These are phyloP conservation scores for Fusarium sp. DNA, from an alignment of 2,329 filamentous ascomycete species.

Conservation along the genomic window DNA sequence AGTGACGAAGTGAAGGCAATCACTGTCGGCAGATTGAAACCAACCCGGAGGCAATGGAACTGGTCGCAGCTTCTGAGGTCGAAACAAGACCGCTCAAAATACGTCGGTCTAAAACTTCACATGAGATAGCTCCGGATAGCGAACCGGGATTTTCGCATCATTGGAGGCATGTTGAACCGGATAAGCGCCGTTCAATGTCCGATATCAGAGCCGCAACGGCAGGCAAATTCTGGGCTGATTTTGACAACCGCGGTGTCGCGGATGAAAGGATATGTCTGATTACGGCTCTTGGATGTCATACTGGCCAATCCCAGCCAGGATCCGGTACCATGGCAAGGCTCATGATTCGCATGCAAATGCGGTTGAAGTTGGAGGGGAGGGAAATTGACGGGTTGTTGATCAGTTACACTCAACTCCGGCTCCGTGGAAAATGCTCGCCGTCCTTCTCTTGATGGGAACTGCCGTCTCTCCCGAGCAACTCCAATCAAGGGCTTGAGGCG, in stretches of 20 bases:
- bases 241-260: conserved; percentile 17
- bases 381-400: not conserved
- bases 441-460: conserved; percentile 21
- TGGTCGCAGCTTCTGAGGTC: not conserved
- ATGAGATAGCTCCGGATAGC: conserved; percentile 19
- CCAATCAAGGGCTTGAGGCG: conserved; percentile 13
- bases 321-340: conserved; percentile 7
- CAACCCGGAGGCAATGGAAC: not conserved
- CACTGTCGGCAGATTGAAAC: conserved; percentile 6
- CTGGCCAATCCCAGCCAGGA: conserved; percentile 19
- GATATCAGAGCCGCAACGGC: conserved; percentile 13
- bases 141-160: conserved; percentile 2
- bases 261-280: conserved; percentile 28
- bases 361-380: not conserved
- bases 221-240: not conserved
- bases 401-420: conserved; percentile 5
- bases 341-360: not conserved
- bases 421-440: conserved; percentile 13
- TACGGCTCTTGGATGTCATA: conserved; percentile 13
- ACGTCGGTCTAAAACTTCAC: not conserved
- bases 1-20: conserved; percentile 16
- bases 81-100: not conserved
- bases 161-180: conserved; percentile 10
- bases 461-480: conserved; percentile 38
- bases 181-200: conserved; percentile 10